These are phyloP conservation scores for Aspergillus proliferans DNA, from an alignment of 2,329 filamentous ascomycete species.

Conservation along the genomic window DNA sequence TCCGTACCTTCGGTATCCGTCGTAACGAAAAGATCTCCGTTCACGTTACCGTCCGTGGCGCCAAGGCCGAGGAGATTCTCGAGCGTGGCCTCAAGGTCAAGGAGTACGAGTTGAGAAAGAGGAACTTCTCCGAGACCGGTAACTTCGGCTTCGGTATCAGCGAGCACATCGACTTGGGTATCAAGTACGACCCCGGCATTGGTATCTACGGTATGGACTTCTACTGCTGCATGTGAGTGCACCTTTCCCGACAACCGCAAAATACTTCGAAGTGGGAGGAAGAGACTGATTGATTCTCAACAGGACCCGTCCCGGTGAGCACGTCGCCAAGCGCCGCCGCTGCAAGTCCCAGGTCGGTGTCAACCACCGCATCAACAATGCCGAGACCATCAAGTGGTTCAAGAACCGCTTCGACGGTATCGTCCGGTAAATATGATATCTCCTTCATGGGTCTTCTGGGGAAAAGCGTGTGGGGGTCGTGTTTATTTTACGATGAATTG, in stretches of 20 bases:
- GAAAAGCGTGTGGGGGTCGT: constrained; percentile 21
- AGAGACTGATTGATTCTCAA: constrained; percentile 2
- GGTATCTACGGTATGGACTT: constrained; percentile 99
- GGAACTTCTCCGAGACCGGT: constrained; percentile 99
- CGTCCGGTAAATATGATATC: constrained; percentile 69
- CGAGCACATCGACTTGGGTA: constrained; percentile 99
- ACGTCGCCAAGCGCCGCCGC: constrained; percentile 90
- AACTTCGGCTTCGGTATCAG: constrained; percentile 99
- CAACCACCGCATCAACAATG: constrained; percentile 86
- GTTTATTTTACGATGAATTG: constrained; percentile 29
- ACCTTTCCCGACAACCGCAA: neutral
- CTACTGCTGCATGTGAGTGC: constrained; percentile 94
- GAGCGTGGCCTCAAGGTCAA: constrained; percentile 99
- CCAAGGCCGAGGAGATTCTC: constrained; percentile 99
- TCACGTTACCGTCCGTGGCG: constrained; percentile 98
- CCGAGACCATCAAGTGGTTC: constrained; percentile 98
- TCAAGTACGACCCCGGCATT: constrained; percentile 98
- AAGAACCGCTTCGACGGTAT: constrained; percentile 96
- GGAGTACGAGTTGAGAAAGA: constrained; percentile 99
- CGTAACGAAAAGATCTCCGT: constrained; percentile 99
- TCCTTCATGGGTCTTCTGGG: constrained; percentile 14
- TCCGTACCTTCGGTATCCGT: constrained; percentile 99
- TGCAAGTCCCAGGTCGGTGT: constrained; percentile 79
- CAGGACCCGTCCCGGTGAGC: constrained; percentile 93
- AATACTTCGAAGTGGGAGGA: neutral